Base-by-base conservation (phyloP, 345 rosid genomes). In the Melaleuca alternifolia region DNA sequence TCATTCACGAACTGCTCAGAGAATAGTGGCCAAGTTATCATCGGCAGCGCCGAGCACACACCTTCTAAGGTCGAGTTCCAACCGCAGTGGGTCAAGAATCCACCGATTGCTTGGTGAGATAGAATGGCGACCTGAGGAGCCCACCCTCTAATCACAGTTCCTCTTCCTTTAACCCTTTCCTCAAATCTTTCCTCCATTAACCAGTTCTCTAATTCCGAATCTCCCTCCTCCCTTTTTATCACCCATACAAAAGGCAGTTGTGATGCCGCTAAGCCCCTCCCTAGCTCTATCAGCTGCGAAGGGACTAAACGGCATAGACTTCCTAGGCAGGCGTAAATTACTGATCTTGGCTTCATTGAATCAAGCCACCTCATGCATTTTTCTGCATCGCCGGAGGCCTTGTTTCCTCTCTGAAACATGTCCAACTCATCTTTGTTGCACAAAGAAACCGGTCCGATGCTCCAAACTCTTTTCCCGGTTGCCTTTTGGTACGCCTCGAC, bases 31-130 rank as follows among this genome's bases (percentile, higher is more conserved):
- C 98, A 96, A 9, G 99, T 94, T 86, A 96, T 91, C 94, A 96
- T 87, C 3, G 98, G 99, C 71, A 96, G 85, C 24, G 95, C 96
- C 1, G 87, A 85, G 85, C 91, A 91, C 10, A 95, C 77, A 7
- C 94, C 95, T 89, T 96, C 99, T 21, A 93, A 54, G 2, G 95
- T 92, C 48, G 99, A 96, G 90, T 96, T 96, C 99, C 99, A 96
- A 10, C 99, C 99, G 18, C 98, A 94, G 50, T 96, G 99, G 1
- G 96, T 94, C 85, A 96, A 65, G 89, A 96, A 96, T 48, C 96
- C 99, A 57, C 94, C 94, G 8, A 93, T 85, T 10, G 97, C 87
- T 20, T 84, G 89, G 89, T 96, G 98, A 50, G 98, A 93, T 24
- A 96, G 87, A 26, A 96, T 93, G 41, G 94, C 87, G 50, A 95